phyloP scores from a whole-genome alignment of 2,329 filamentous ascomycete genomes.

The Pyricularia sp. region DNA sequence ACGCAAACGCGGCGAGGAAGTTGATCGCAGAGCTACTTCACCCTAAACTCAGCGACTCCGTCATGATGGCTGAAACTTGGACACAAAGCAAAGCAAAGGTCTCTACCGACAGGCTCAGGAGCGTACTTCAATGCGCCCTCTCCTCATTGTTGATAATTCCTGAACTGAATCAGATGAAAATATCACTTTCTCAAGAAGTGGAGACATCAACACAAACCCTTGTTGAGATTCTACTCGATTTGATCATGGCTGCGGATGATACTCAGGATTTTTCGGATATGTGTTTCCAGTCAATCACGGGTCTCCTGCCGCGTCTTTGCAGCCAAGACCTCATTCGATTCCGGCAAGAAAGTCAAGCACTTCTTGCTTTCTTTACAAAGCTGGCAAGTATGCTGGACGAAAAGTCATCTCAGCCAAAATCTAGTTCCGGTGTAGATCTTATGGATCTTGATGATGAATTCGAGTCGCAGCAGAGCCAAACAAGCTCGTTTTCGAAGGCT shows the following conservation, averaged over 20 bases:
- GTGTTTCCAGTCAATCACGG: slow-evolving; percentile 33
- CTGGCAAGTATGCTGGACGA: slow-evolving; percentile 25
- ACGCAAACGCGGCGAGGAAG: slow-evolving; percentile 35
- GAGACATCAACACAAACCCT: slow-evolving; percentile 32
- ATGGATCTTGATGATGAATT: slow-evolving; percentile 63
- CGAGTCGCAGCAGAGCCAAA: slow-evolving; percentile 47
- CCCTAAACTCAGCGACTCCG: slow-evolving; percentile 41
- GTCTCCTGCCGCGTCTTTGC: slow-evolving; percentile 35
- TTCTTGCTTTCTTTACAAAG: slow-evolving; percentile 33
- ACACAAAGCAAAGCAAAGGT: slow-evolving; percentile 31
- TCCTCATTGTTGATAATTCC: slow-evolving; percentile 35
- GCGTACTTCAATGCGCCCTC: slow-evolving; percentile 38
- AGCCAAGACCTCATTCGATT: slow-evolving; percentile 27
- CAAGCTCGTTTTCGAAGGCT: slow-evolving; percentile 24
- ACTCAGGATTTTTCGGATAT: slow-evolving; percentile 34
- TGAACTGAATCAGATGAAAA: slow-evolving; percentile 35
- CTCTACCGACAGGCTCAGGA: slow-evolving; percentile 42
- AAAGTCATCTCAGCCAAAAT: slow-evolving; percentile 21
- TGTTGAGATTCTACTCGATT: slow-evolving; percentile 28
- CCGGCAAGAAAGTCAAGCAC: slow-evolving; percentile 24
- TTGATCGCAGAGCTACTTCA: slow-evolving; percentile 43
- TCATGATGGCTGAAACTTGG: slow-evolving; percentile 37
- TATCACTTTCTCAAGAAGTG: slow-evolving; percentile 37
- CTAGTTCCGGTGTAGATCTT: slow-evolving; percentile 32
- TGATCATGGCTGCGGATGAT: slow-evolving; percentile 33